Evolutionary conservation across 768 basidiomycete species (phyloP).

Genomic region (Mycena galopus): DNA sequence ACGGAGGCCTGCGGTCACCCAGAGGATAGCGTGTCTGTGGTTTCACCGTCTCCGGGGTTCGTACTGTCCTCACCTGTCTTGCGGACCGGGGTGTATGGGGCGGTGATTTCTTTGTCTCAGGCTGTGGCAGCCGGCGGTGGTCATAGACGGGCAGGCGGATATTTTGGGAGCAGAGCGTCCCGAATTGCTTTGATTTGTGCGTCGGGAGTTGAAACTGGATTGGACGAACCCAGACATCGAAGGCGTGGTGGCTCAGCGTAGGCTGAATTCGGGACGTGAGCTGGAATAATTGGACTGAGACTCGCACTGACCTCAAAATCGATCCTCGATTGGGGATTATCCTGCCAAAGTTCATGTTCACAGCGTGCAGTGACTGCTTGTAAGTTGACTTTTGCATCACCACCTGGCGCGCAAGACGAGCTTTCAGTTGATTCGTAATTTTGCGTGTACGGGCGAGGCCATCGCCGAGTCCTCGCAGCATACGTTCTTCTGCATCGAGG

Average conservation of each 20-base stretch:
- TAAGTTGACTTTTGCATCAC: not conserved
- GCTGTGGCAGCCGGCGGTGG: conserved; percentile 12
- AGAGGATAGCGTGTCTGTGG: conserved; percentile 36
- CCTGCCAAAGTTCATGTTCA: conserved; percentile 38
- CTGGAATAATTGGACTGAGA: not conserved
- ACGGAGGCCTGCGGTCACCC: too few relatives aligned
- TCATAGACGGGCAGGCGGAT: conserved; percentile 43
- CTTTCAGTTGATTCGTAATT: conserved; percentile 20
- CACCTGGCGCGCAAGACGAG: conserved; percentile 8
- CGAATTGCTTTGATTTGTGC: conserved; percentile 47
- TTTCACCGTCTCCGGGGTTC: conserved; percentile 27
- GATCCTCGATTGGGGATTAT: conserved; percentile 3
- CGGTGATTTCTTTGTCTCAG: not conserved
- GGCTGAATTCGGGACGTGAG: conserved; percentile 25
- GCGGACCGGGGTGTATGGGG: conserved; percentile 22
- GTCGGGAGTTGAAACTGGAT: conserved; percentile 30
- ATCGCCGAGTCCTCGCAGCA: conserved; percentile 41
- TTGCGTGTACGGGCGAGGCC: conserved; percentile 38
- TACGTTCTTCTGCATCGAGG: conserved; percentile 42
- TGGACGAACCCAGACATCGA: conserved; percentile 37
- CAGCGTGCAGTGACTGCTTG: not conserved
- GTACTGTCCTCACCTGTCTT: conserved; percentile 33
- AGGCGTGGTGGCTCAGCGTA: conserved; percentile 37
- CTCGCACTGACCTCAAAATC: conserved; percentile 38
- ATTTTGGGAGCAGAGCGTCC: conserved; percentile 41